phyloP scores from a whole-genome alignment of 371 early-diverging fungal species.

The Actinomucor elegans region DNA sequence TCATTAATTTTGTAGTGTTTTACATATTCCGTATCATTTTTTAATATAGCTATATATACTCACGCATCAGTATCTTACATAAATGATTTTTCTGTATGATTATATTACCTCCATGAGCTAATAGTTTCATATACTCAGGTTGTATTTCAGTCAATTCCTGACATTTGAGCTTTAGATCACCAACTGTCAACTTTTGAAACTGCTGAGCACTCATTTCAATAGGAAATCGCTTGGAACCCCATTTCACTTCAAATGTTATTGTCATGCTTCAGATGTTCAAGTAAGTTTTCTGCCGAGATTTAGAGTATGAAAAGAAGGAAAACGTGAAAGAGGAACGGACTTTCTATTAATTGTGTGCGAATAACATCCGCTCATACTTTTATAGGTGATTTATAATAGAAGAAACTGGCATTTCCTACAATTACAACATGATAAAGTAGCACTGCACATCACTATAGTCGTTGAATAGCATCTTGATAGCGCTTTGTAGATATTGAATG shows the following conservation, averaged over 20 bases:
- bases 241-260: conserved; percentile 13
- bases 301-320: not conserved
- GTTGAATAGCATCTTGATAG: too few relatives aligned
- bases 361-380: too few relatives aligned
- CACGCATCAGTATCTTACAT: not conserved
- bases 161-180: conserved; percentile 12
- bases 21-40: conserved; percentile 6
- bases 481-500: too few relatives aligned
- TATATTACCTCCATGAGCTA: conserved; percentile 14
- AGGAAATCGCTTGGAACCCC: conserved; percentile 3
- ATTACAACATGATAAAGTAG: too few relatives aligned
- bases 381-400: too few relatives aligned
- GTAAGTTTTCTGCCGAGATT: too few relatives aligned
- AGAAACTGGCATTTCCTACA: too few relatives aligned
- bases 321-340: not conserved
- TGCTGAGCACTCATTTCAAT: conserved; percentile 10
- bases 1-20: conserved; percentile 12
- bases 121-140: conserved; percentile 10
- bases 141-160: conserved; percentile 10
- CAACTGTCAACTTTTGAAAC: conserved; percentile 5
- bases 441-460: too few relatives aligned
- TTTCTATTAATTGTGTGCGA: too few relatives aligned
- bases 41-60: conserved; percentile 6
- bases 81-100: not conserved
- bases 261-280: too few relatives aligned